Conservation (phyloP, 225 moss, liverwort and hornwort species). For the Straminergon stramineum region DNA sequence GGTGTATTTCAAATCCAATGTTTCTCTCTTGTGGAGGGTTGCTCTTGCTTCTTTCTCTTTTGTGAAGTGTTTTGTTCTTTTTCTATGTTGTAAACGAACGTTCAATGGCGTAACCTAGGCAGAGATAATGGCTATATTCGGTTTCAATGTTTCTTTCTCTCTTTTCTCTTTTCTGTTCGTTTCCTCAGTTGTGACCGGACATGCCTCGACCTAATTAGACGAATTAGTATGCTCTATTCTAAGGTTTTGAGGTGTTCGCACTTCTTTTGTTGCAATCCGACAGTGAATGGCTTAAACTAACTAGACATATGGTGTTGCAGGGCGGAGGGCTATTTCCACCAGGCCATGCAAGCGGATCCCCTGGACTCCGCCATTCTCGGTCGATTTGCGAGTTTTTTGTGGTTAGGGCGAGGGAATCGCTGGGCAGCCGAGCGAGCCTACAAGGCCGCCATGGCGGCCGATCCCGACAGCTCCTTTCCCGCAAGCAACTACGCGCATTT, state of each 20-base stretch:
- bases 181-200: not conserved
- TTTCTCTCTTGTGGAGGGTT: not conserved
- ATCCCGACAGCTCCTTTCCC: slow-evolving; percentile 58
- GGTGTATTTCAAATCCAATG: not conserved
- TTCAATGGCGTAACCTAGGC: not conserved
- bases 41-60: not conserved
- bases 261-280: not conserved
- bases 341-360: slow-evolving; percentile 47
- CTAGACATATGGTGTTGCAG: slow-evolving; percentile 6
- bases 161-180: not conserved
- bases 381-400: slow-evolving; percentile 71
- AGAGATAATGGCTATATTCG: not conserved
- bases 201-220: not conserved
- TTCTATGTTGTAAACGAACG: too few species aligned
- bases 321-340: slow-evolving; percentile 62
- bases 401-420: slow-evolving; percentile 57
- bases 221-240: not conserved
- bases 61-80: not conserved
- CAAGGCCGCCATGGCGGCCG: slow-evolving; percentile 53
- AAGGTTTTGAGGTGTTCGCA: not conserved
- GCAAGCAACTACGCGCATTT: slow-evolving; percentile 78
- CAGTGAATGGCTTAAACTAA: not conserved
- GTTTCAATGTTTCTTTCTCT: not conserved
- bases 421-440: slow-evolving; percentile 59
- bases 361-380: slow-evolving; percentile 52